Evolutionary conservation across 768 basidiomycete species (phyloP).

Genomic region (Udeniomyces megalosporus): DNA sequence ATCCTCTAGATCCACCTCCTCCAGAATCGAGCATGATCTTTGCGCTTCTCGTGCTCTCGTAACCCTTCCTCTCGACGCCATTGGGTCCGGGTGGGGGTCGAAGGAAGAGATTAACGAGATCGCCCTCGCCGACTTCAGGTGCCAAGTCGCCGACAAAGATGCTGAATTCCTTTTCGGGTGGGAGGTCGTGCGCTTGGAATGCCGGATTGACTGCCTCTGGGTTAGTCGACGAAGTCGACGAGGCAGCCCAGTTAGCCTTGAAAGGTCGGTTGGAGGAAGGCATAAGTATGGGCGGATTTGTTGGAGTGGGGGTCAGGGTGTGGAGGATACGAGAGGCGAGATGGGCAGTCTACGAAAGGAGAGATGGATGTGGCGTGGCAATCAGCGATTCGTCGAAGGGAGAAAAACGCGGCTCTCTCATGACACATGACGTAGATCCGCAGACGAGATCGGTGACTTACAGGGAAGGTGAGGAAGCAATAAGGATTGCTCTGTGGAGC

Average conservation of each 20-base stretch:
- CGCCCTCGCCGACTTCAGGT: constrained; percentile 84
- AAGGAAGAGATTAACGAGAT: constrained; percentile 74
- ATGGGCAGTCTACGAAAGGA: not conserved
- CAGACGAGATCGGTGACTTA: constrained; percentile 51
- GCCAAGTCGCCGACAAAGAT: constrained; percentile 91
- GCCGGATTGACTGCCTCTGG: constrained; percentile 10
- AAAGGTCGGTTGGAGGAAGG: constrained; percentile 74
- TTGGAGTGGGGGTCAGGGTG: constrained; percentile 24
- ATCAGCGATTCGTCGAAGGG: too few relatives aligned
- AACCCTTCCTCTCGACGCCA: constrained; percentile 45
- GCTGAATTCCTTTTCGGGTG: constrained; percentile 54
- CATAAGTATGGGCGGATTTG: constrained; percentile 43
- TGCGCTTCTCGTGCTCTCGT: constrained; percentile 82
- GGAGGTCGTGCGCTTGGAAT: not conserved
- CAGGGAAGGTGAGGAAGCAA: constrained; percentile 76
- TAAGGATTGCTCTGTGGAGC: constrained; percentile 59
- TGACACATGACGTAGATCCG: constrained; percentile 23
- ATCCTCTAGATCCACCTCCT: constrained; percentile 74
- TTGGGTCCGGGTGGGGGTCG: constrained; percentile 43
- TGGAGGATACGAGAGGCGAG: constrained; percentile 13
- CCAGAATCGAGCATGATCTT: constrained; percentile 88
- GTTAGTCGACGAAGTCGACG: constrained; percentile 12
- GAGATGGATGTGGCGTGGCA: too few relatives aligned
- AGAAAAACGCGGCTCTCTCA: not conserved
- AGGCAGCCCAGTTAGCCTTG: constrained; percentile 49